Conservation (phyloP, 2,329 filamentous ascomycete genomes). For the Hymenoscyphus linearis region DNA sequence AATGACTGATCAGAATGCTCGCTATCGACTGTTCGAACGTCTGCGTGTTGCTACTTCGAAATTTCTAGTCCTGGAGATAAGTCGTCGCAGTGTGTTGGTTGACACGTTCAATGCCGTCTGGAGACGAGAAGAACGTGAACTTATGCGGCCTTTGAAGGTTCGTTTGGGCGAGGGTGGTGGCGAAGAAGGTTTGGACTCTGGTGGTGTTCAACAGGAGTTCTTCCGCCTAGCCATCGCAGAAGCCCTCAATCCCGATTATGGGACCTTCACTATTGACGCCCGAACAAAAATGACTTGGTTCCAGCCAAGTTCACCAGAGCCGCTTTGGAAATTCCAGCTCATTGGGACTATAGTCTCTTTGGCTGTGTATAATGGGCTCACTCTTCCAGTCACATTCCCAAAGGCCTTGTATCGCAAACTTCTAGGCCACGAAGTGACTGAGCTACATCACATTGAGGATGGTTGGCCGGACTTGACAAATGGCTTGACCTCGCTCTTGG, state of each 20-base stretch:
- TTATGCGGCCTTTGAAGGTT: constrained; percentile 82
- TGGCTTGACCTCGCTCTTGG: constrained; percentile 65
- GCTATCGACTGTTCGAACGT: constrained; percentile 55
- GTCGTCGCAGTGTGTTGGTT: constrained; percentile 60
- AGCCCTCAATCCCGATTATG: constrained; percentile 71
- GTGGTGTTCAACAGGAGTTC: constrained; percentile 94
- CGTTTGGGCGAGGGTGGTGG: constrained; percentile 75
- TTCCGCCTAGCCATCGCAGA: constrained; percentile 80
- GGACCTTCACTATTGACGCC: constrained; percentile 73
- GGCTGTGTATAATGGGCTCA: constrained; percentile 89
- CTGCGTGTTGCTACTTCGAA: constrained; percentile 63
- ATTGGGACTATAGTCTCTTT: constrained; percentile 83
- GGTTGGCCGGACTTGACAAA: constrained; percentile 80
- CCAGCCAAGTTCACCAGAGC: constrained; percentile 72
- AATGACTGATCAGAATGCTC: constrained; percentile 52
- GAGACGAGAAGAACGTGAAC: constrained; percentile 74
- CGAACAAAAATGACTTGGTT: constrained; percentile 84
- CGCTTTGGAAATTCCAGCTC: constrained; percentile 85
- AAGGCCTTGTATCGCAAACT: constrained; percentile 77
- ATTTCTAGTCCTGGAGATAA: constrained; percentile 65
- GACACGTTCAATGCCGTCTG: constrained; percentile 86
- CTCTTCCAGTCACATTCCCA: constrained; percentile 85
- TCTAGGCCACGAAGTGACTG: constrained; percentile 61
- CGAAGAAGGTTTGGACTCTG: constrained; percentile 88
- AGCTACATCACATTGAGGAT: constrained; percentile 73